Conservation (phyloP, 2,329 filamentous ascomycete species). For the Aspergillus fructus region DNA sequence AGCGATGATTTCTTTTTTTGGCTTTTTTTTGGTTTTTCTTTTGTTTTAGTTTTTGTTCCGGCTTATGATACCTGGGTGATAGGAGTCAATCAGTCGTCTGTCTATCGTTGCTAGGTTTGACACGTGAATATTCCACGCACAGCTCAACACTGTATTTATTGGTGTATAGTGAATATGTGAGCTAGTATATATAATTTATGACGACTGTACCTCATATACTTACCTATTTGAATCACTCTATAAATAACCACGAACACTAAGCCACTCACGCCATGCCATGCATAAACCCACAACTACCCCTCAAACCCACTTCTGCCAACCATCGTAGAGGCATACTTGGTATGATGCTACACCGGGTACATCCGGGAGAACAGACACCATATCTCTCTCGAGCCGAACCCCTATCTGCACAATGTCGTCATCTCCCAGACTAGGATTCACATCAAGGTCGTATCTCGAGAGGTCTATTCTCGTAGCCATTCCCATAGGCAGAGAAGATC, state of each 20-base stretch:
- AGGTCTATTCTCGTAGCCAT: not conserved
- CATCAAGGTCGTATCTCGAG: not conserved
- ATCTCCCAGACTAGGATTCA: not conserved
- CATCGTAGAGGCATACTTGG: not conserved
- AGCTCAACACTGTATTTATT: not conserved
- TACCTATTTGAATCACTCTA: not conserved
- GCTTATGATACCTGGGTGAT: conserved; percentile 11
- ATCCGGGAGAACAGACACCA: not conserved
- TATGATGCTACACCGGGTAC: not conserved
- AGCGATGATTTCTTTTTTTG: not conserved
- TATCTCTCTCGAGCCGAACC: not conserved
- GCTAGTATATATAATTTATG: not conserved
- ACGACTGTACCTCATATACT: not conserved
- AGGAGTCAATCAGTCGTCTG: conserved; percentile 1
- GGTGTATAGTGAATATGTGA: not conserved
- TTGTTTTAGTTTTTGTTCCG: not conserved
- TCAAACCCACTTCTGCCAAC: not conserved
- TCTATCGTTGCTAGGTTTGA: not conserved
- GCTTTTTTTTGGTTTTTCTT: not conserved
- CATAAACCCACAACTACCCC: too few relatives aligned
- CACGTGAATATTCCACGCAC: not conserved
- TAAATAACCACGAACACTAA: not conserved
- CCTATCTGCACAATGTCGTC: not conserved
- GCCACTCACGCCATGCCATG: too few relatives aligned
- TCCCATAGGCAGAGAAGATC: not conserved